Evolutionary conservation across 2,329 filamentous ascomycete genomes (phyloP), one percentile per base, ranked within the genome.

Genomic region (Trichoderma arundinaceum): DNA sequence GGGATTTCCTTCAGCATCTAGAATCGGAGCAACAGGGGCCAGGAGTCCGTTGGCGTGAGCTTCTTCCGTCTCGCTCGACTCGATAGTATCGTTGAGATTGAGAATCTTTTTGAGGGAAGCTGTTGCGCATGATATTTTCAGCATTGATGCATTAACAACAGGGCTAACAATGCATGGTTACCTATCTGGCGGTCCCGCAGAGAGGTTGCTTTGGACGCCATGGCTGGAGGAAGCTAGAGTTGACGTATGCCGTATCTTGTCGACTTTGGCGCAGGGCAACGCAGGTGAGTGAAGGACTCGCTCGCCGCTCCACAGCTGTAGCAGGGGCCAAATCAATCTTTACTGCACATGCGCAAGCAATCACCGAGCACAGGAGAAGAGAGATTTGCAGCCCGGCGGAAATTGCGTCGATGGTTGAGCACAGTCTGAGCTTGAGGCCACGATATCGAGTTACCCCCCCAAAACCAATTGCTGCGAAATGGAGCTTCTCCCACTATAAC

Each of bases 21-120:
- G 82, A 61, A 97, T 91, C 15, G 92, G 90, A n/a, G 89, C 89
- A 43, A 89, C 86, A 22, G 90, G 86, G 63, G 89, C 84, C 64
- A 90, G 81, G 9, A 90, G 78, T 58, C 88, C 89, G 73, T 89
- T 89, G 64, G 86, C 82, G 52, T 86, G 81, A 44, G 84, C 77
- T 66, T 93, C 90, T 67, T 91, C 85, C 57, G 85, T 81, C 65
- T 86, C 83, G 71, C 85, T 84, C 66, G 84, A 76, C 70, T 86
- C 74, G 80, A 85, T 68, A 80, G 87, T 84, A 74, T 95, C 90
- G 79, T 99, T 99, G 71, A 99, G 83, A 77, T 97, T 98, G 71
- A 99, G 87, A 74, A 99, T 93, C 79, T 92, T 94, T 82, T 96
- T 93, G 74, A 99, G 92, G 17, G 94, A 94, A 57, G 90, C 94